Percentiles rank a stretch among this genome's conserved stretches.
These are phyloP conservation scores for Eucalyptus caleyi DNA, from an alignment of 345 rosid genomes.

Conservation along the genomic window DNA sequence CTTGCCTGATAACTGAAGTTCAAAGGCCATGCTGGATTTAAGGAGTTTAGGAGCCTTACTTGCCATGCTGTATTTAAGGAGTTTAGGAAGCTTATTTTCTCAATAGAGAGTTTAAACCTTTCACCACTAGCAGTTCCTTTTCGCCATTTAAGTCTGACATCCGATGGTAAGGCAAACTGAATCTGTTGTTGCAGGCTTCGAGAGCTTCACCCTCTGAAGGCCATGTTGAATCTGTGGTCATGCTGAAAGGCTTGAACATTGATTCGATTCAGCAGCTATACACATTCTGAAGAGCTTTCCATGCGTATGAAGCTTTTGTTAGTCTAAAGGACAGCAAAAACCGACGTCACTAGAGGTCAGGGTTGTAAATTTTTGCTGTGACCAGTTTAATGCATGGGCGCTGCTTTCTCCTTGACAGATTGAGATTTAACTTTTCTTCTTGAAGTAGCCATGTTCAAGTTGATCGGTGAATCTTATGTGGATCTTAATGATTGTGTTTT, in stretches of 20 bases:
- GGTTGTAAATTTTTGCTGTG: neutral
- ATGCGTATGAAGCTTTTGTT: neutral
- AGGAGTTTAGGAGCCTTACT: no score
- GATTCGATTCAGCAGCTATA: conserved; percentile 69
- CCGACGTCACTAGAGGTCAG: accelerated
- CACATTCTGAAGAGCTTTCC: conserved; percentile 8
- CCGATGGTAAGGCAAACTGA: neutral
- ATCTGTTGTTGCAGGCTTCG: conserved; percentile 29
- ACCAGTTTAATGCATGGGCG: neutral
- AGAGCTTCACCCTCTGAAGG: conserved; percentile 55
- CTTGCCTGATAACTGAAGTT: neutral
- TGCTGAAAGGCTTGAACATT: conserved; percentile 67
- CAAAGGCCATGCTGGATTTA: neutral
- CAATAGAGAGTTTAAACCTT: neutral
- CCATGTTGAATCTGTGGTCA: conserved; percentile 75
- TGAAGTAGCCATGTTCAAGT: neutral
- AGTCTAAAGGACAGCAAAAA: neutral
- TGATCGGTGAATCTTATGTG: neutral
- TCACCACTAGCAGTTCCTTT: neutral
- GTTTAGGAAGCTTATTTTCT: neutral
- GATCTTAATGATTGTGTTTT: neutral
- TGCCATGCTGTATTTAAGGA: neutral
- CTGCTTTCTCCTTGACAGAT: neutral
- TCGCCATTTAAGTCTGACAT: neutral
- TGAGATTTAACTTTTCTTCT: neutral